Evolutionary conservation across 352 stramenopile genomes (phyloP), one percentile per base, ranked within the genome.

Genomic region (Stephanocyclus meneghinianus): DNA sequence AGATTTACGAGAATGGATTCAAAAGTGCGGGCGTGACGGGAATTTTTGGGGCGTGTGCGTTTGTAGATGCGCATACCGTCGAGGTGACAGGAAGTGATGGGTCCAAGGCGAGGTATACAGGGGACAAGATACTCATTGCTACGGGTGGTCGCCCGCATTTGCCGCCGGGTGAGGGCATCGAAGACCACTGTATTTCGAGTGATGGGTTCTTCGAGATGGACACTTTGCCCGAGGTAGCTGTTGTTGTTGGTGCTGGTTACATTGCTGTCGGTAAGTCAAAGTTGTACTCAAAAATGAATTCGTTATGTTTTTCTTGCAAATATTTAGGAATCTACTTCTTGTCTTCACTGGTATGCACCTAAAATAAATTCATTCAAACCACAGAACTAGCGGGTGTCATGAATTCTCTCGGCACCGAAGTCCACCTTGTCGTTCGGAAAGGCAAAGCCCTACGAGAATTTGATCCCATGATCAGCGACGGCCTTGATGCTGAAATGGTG

Each of bases 151-250:
- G 92, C 47, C 97, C 97, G 0, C 76, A 84, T 37, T 79, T 97
- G 7, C 95, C 96, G 2, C 37, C 67, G 13, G 77, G 83, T 11
- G 85, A 82, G 56, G 86, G 78, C 0, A 93, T 96, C 44, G 95
- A 89, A 9, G 96, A 99, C 84, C 90, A 98, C 76, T 92, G 89
- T 61, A 99, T 99, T 78, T 94, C 95, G 53, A 97, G 88, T 59
- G 96, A 99, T 89, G 96, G 93, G 18, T 99, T 99, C 89, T 99
- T 99, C 88, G 93, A 98, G 50, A 85, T 99, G 42, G 91, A 98
- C 74, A 74, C 87, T 21, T 80, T 93, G 61, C 97, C 97, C 1
- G 90, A 94, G 57, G 97, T 96, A 68, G 95, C 97, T 16, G 95
- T 97, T 62, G 64, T 72, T 16, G 89, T 99, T 3, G 96, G 97